Conservation (phyloP, 2,329 filamentous ascomycete species). For the Botryosphaeria dothidea region DNA sequence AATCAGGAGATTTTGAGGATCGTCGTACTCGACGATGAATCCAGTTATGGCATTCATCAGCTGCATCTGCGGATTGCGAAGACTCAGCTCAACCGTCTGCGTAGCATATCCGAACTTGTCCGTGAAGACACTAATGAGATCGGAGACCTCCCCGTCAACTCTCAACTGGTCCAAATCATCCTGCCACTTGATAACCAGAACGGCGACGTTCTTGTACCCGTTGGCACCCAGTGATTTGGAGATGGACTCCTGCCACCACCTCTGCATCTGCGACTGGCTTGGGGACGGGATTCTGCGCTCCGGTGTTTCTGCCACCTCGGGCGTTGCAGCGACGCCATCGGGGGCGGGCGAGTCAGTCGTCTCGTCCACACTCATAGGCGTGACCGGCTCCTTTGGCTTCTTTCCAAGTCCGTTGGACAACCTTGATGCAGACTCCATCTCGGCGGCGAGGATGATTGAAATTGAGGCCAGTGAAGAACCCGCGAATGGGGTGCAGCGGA, state of each 20-base stretch:
- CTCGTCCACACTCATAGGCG: neutral
- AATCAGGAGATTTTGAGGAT: slow-evolving; percentile 25
- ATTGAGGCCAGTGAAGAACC: no score
- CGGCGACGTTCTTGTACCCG: neutral
- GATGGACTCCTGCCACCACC: neutral
- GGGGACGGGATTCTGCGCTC: no score
- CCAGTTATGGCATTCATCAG: slow-evolving; percentile 16
- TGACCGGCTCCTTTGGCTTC: neutral
- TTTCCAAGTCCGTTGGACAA: neutral
- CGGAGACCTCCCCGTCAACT: neutral
- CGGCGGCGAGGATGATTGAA: neutral
- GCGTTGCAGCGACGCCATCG: no score
- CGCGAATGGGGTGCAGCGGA: no score
- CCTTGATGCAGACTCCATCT: neutral
- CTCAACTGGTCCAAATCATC: neutral
- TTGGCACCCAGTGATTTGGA: neutral
- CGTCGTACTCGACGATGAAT: slow-evolving; percentile 22
- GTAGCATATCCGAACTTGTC: neutral
- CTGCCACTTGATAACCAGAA: neutral
- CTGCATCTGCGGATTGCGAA: slow-evolving; percentile 19
- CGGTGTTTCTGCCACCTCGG: no score
- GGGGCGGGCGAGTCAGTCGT: neutral
- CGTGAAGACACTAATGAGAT: neutral
- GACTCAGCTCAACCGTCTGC: neutral
- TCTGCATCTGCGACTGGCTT: neutral